Evolutionary conservation across 2,329 filamentous ascomycete species (phyloP), one percentile per base, ranked within the genome.

Genomic region (Calonectria henricotiae): DNA sequence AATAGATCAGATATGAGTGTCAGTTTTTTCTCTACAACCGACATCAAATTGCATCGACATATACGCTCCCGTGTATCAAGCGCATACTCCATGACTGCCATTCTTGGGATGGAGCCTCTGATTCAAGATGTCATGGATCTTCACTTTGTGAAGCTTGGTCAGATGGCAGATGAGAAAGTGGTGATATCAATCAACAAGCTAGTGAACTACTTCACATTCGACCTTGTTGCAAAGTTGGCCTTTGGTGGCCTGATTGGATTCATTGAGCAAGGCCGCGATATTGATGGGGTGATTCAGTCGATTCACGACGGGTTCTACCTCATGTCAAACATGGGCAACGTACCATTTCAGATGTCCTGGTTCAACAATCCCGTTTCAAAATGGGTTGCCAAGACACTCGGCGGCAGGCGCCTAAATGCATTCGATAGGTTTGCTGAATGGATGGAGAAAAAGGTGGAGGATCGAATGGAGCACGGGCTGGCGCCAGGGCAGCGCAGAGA

Each of bases 301-400:
- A 66, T 72, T 6, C 69, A 71, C 7, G 71, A 72, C 8, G 71
- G 71, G 0, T 72, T 72, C 23, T 72, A 69, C 12, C 46, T 71
- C 5, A 72, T 71, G 71, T 66, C 65, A 1, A 72, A 72, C n/a
- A 69, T 72, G 69, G 71, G 62, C 5, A 67, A 69, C 20, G 11
- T 72, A 1, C 65, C 71, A 0, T 49, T 69, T 1, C 71, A 72
- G 8, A 71, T 72, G 71, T 17, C 54, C 11, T 72, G 71, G 71
- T 54, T 72, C 11, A 71, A 72, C 3, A 72, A 72, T 5, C 62
- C 69, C 0, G n/a, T 69, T 2, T 41, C 65, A 0, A 71, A 69
- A 13, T 72, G 58, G 62, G 1, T 69, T 0, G 49, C 58, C 5
- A 66, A 58, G 8, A 44, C 9, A 1, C 41, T 72, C 3, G 69